phyloP scores from a whole-genome alignment of 1,139 yeast species.

The Geotrichum restrictum region DNA sequence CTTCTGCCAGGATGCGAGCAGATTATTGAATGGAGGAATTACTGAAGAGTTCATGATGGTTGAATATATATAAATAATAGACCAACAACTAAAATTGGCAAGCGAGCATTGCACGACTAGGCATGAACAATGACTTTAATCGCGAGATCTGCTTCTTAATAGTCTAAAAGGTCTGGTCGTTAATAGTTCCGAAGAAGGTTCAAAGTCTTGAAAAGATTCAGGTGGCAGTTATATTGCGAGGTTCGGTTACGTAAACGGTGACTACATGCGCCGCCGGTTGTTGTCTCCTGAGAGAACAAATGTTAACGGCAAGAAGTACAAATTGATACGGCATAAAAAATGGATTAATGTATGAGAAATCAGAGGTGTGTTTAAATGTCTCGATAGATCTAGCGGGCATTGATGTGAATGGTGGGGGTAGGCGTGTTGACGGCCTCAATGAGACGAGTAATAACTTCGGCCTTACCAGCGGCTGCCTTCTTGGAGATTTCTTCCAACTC shows the following conservation, averaged over 20 bases:
- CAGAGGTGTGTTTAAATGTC: neutral
- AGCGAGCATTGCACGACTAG: slow-evolving; percentile 3
- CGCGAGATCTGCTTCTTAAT: neutral
- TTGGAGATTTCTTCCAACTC: slow-evolving; percentile 56
- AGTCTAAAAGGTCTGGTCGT: neutral
- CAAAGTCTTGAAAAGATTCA: neutral
- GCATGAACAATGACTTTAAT: neutral
- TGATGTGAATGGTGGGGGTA: slow-evolving; percentile 74
- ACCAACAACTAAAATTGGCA: neutral
- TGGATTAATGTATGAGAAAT: neutral
- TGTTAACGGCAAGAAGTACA: neutral
- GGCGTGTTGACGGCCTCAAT: slow-evolving; percentile 78
- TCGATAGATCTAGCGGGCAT: slow-evolving; percentile 45
- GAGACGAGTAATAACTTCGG: slow-evolving; percentile 66
- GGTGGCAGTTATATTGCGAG: neutral
- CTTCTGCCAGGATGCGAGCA: neutral
- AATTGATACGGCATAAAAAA: neutral
- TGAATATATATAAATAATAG: neutral
- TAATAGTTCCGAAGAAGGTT: neutral
- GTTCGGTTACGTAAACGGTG: neutral
- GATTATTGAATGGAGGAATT: neutral
- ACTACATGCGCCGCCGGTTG: neutral
- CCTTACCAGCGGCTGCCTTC: slow-evolving; percentile 55
- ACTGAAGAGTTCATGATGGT: slow-evolving; percentile 2
- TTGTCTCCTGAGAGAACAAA: neutral